Evolutionary conservation across 352 stramenopile species (phyloP).

Genomic region (Aphanomyces euteiches): DNA sequence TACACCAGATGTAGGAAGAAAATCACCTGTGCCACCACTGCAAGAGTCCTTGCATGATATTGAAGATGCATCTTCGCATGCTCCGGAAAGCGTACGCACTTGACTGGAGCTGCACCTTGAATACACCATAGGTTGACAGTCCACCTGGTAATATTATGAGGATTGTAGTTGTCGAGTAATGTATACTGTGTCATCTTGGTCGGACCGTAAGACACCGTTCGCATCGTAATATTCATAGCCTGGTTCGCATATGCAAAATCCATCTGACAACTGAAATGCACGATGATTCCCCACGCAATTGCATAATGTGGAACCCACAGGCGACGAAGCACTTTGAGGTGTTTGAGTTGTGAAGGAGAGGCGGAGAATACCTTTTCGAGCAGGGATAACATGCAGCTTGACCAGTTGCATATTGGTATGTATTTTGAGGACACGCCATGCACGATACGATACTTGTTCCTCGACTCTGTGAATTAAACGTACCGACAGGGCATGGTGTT

Average conservation of each 20-base stretch:
- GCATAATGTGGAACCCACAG: constrained; percentile 57
- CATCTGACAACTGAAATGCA: constrained; percentile 87
- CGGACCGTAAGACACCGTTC: constrained; percentile 71
- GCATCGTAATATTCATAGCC: constrained; percentile 90
- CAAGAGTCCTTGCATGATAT: constrained; percentile 56
- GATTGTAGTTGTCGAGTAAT: background rate
- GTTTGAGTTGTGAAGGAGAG: background rate
- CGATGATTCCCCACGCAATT: constrained; percentile 83
- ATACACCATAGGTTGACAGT: constrained; percentile 91
- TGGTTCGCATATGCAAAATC: constrained; percentile 88
- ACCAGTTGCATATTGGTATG: constrained; percentile 69
- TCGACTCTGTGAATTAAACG: constrained; percentile 54
- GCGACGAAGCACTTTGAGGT: constrained; percentile 43
- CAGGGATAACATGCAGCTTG: constrained; percentile 79
- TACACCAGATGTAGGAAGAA: constrained; percentile 72
- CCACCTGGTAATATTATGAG: constrained; percentile 43
- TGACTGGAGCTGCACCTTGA: constrained; percentile 68
- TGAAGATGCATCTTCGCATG: constrained; percentile 49
- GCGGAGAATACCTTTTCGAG: constrained; percentile 50
- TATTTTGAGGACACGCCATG: constrained; percentile 56
- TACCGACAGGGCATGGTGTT: constrained; percentile 67
- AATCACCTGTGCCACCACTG: constrained; percentile 62
- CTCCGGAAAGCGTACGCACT: constrained; percentile 67
- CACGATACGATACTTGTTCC: constrained; percentile 39
- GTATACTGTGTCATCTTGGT: constrained; percentile 56